Conservation (phyloP, 306 rosid genomes). For the Cercis canadensis region DNA sequence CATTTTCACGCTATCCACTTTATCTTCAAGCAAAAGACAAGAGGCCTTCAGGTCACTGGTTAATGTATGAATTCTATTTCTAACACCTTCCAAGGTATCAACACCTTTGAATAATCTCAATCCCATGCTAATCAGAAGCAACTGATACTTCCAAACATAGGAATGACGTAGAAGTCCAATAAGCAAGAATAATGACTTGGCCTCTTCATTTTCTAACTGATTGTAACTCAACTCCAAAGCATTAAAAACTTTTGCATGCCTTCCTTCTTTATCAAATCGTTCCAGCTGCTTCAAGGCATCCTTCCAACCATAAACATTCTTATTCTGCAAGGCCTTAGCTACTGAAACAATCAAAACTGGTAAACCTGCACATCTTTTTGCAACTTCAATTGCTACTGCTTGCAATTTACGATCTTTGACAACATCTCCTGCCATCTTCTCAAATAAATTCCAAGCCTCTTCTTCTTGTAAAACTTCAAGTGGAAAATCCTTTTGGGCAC, state of each 20-base stretch:
- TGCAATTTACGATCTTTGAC: neutral
- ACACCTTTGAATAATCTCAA: neutral
- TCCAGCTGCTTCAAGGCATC: constrained; percentile 12
- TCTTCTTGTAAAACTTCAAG: neutral
- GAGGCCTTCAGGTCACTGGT: neutral
- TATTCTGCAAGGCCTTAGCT: neutral
- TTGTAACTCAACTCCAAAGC: constrained; percentile 23
- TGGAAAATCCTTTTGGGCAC: neutral
- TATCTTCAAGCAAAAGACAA: constrained; percentile 7
- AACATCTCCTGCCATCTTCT: constrained; percentile 8
- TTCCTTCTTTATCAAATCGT: neutral
- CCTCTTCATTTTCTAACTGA: neutral
- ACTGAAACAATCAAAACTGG: constrained; percentile 19
- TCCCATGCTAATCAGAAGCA: neutral
- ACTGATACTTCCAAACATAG: neutral
- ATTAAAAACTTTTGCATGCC: neutral
- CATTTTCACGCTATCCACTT: neutral
- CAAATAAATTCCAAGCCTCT: constrained; percentile 14
- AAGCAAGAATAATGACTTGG: constrained; percentile 5
- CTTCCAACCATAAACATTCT: neutral
- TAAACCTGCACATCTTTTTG: constrained; percentile 3
- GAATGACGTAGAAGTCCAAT: neutral
- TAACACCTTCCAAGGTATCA: neutral
- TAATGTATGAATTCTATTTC: neutral
- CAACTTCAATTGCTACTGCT: constrained; percentile 7